Evolutionary conservation across 1,139 yeast genomes (phyloP).

Genomic region (Diutina scorzettiae): DNA sequence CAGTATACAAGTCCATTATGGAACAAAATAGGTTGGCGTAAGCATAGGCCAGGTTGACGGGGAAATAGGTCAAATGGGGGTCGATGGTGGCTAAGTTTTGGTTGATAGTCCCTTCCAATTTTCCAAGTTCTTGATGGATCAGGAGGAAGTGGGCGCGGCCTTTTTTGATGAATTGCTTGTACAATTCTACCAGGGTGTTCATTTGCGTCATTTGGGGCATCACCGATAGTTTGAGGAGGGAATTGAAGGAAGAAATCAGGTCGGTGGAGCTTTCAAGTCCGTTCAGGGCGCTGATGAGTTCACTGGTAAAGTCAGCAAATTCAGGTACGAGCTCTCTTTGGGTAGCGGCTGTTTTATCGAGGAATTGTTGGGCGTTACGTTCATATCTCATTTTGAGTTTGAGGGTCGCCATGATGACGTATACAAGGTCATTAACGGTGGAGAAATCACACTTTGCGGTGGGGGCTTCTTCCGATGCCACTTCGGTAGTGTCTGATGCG

Average conservation of each 20-base stretch:
- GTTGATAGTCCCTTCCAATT: not conserved
- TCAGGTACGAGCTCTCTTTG: not conserved
- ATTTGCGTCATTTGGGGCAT: not conserved
- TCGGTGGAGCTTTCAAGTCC: not conserved
- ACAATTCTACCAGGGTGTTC: not conserved
- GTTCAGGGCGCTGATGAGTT: not conserved
- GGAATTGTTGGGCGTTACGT: not conserved
- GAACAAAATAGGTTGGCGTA: not conserved
- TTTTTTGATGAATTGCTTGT: not conserved
- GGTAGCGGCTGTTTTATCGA: not conserved
- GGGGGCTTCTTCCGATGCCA: not conserved
- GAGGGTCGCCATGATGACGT: not conserved
- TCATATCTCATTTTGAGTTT: not conserved
- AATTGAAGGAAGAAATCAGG: not conserved
- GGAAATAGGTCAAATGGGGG: not conserved
- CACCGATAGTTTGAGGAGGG: not conserved
- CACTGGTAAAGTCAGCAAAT: not conserved
- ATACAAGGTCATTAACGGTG: not conserved
- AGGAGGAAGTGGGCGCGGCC: not conserved
- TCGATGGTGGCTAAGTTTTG: not conserved
- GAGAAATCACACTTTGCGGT: not conserved
- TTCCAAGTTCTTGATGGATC: not conserved
- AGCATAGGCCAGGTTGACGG: not conserved
- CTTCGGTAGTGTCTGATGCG: not conserved
- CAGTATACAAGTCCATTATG: constrained; percentile 1